Evolutionary conservation across 2,329 filamentous ascomycete species (phyloP).

Genomic region (Phaeosphaeriaceae sp.): DNA sequence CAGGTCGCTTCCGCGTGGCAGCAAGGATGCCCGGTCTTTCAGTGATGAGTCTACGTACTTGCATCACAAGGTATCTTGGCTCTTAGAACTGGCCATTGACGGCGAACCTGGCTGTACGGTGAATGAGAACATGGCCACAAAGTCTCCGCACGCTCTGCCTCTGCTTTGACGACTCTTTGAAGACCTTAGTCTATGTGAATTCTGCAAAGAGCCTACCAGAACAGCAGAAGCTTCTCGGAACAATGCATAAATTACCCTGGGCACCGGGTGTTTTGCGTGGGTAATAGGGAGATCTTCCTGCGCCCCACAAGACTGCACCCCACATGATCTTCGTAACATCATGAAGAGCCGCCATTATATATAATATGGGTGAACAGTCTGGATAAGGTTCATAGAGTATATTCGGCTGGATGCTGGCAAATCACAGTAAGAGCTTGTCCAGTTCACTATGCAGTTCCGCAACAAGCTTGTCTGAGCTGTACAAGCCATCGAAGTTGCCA

Average conservation of each 20-base stretch:
- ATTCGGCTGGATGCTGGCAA: not conserved
- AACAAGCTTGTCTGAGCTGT: not conserved
- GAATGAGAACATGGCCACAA: not conserved
- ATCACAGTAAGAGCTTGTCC: not conserved
- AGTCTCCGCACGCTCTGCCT: not conserved
- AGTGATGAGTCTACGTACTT: not conserved
- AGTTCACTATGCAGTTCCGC: not conserved
- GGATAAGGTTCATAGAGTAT: constrained; percentile 22
- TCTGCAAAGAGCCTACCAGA: not conserved
- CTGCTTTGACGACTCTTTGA: too few species aligned
- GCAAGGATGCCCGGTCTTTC: not conserved
- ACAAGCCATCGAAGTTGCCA: not conserved
- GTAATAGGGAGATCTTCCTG: constrained; percentile 34
- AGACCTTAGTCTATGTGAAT: too few species aligned
- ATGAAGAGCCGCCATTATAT: constrained; percentile 21
- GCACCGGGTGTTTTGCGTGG: constrained; percentile 31
- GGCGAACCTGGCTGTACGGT: not conserved
- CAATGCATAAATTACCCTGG: constrained; percentile 11
- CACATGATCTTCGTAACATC: constrained; percentile 26
- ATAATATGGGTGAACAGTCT: constrained; percentile 22
- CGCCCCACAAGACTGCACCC: constrained; percentile 33
- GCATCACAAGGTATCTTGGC: not conserved
- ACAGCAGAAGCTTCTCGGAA: not conserved
- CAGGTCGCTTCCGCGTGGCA: not conserved
- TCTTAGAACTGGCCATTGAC: not conserved